A percentile compares a stretch with the other conserved stretches of the same genome.
Conservation (phyloP, 306 rosid genomes). For the Sechiopsis laciniata region DNA sequence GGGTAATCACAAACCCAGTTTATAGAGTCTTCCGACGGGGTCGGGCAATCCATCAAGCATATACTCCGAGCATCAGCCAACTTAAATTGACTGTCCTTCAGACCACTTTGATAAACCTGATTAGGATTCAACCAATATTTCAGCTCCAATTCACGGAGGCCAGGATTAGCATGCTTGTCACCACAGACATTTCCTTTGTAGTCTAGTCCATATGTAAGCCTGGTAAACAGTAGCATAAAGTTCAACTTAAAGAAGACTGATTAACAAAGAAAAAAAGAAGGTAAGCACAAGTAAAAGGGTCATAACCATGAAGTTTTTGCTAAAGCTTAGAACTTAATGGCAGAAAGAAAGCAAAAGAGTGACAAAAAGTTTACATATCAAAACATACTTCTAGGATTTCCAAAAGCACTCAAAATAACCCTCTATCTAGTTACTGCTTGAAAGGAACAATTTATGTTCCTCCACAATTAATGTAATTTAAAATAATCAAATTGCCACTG, state of each 20-base stretch:
- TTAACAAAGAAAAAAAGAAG: constrained; percentile 3
- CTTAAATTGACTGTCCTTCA: constrained; percentile 57
- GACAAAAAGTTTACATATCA: background rate
- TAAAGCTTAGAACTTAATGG: background rate
- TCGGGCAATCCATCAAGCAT: constrained; percentile 81
- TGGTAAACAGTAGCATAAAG: constrained; percentile 29
- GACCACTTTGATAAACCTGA: constrained; percentile 87
- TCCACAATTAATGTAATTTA: background rate
- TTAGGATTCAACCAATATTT: constrained; percentile 87
- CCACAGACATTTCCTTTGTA: constrained; percentile 95
- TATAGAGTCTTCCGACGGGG: constrained; percentile 71
- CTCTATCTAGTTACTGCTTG: background rate
- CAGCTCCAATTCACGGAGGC: constrained; percentile 66
- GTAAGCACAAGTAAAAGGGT: constrained; percentile 15
- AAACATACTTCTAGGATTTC: background rate
- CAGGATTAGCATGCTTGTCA: constrained; percentile 70
- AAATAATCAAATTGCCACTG: background rate
- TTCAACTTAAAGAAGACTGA: background rate
- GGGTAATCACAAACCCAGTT: constrained; percentile 96
- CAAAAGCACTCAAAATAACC: background rate
- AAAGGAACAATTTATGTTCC: background rate
- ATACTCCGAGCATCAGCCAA: constrained; percentile 68
- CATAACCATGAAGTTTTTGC: background rate
- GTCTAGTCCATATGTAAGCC: constrained; percentile 94
- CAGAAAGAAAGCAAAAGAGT: background rate